Percentiles rank a stretch among this genome's conserved stretches.
phyloP scores from a whole-genome alignment of 768 basidiomycete species.

The Lactifluus piperatus region DNA sequence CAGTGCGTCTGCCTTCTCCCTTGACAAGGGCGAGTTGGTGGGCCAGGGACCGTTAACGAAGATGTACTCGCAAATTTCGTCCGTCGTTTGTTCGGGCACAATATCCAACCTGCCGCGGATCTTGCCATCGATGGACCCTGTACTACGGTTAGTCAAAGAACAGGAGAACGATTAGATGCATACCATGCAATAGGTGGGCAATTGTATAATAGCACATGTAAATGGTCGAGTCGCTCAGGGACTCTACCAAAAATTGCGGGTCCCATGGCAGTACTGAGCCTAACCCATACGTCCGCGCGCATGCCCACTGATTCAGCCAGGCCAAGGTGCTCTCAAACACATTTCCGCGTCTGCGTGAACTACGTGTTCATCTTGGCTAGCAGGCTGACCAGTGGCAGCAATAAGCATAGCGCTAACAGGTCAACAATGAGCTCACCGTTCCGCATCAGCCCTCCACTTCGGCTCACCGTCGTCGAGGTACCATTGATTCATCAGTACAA shows the following conservation, averaged over 20 bases:
- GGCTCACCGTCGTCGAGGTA: conserved; percentile 95
- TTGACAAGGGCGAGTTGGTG: too few species aligned
- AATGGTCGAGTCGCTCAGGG: too few species aligned
- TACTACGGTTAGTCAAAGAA: conserved; percentile 9
- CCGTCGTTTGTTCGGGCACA: too few species aligned
- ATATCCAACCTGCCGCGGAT: too few species aligned
- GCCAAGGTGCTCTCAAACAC: conserved; percentile 84
- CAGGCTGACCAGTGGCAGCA: not conserved
- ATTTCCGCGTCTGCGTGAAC: conserved; percentile 80
- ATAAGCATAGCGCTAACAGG: not conserved
- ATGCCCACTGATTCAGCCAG: too few species aligned
- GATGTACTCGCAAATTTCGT: conserved; percentile 96
- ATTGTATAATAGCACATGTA: too few species aligned
- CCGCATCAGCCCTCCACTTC: conserved; percentile 75
- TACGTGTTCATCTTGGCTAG: conserved; percentile 94
- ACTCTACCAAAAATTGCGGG: too few species aligned
- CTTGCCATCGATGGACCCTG: too few species aligned
- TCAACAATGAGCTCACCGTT: conserved; percentile 47
- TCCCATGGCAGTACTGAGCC: conserved; percentile 97
- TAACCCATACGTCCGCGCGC: conserved; percentile 88
- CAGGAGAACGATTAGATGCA: conserved; percentile 20
- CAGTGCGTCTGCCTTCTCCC: too few species aligned
- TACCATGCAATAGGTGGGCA: too few species aligned
- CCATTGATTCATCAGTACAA: conserved; percentile 98
- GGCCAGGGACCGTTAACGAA: too few species aligned